Percentiles rank a stretch among this genome's conserved stretches.
Evolutionary conservation across 139 green algal species (phyloP).

Genomic region (Klebsormidium nitens): DNA sequence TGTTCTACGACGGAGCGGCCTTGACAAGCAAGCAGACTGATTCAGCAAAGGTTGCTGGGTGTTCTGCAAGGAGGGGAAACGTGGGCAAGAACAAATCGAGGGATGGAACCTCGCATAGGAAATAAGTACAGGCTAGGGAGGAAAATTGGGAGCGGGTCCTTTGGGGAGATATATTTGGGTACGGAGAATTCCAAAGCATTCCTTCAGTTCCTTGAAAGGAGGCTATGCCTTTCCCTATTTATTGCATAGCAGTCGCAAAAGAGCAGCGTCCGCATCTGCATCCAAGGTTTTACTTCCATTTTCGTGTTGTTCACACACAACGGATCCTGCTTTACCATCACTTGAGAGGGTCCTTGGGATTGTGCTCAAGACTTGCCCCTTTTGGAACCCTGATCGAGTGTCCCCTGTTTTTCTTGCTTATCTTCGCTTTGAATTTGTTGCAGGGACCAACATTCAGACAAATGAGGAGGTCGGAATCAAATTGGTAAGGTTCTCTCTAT

Average conservation of each 20-base stretch:
- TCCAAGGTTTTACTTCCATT: constrained; percentile 7
- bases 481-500: constrained; percentile 83
- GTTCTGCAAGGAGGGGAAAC: too few relatives aligned
- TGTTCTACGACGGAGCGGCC: too few relatives aligned
- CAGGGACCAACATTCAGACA: constrained; percentile 95
- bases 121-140: constrained; percentile 54
- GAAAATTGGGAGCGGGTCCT: constrained; percentile 56
- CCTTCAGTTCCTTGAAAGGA: not conserved
- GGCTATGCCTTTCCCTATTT: not conserved
- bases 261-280: not conserved
- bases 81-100: too few relatives aligned
- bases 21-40: too few relatives aligned
- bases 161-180: constrained; percentile 58
- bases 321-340: not conserved
- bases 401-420: not conserved
- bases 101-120: constrained; percentile 52
- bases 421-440: not conserved
- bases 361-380: not conserved
- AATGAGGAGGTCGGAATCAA: constrained; percentile 99
- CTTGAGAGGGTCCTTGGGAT: not conserved
- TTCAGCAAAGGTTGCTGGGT: too few relatives aligned
- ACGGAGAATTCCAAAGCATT: constrained; percentile 10
- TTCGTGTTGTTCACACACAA: constrained; percentile 6
- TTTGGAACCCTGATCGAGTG: not conserved
- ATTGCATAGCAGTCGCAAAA: not conserved